These are phyloP conservation scores for Vicia sativa DNA, from an alignment of 306 rosid species.

Conservation along the genomic window DNA sequence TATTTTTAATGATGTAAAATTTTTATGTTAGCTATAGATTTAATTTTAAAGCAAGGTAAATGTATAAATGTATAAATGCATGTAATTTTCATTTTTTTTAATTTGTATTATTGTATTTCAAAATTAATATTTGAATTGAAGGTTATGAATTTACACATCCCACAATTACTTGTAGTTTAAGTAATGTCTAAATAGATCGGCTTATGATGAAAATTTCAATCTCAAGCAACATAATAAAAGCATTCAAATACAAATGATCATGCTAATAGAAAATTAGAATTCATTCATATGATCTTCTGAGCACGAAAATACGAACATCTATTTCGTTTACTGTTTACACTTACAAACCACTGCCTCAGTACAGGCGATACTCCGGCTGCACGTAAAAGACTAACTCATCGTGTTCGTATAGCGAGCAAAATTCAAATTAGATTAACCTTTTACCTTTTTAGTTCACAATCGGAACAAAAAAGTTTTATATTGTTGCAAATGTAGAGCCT, in stretches of 20 bases:
- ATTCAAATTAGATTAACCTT: neutral
- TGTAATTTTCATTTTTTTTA: conserved; percentile 4
- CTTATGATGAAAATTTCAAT: conserved; percentile 26
- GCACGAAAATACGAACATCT: conserved; percentile 10
- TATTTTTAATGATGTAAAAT: conserved; percentile 20
- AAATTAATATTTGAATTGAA: neutral
- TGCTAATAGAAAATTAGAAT: conserved; percentile 17
- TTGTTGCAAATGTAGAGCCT: conserved; percentile 82
- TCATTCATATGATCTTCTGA: conserved; percentile 3
- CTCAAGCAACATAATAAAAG: neutral
- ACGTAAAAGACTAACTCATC: neutral
- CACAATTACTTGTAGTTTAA: neutral
- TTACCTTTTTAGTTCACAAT: conserved; percentile 13
- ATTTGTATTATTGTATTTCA: conserved; percentile 17
- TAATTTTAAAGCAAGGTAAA: conserved; percentile 8
- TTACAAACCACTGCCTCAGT: conserved; percentile 24
- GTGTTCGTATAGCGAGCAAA: neutral
- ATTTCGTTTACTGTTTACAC: conserved; percentile 5
- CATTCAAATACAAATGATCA: conserved; percentile 12
- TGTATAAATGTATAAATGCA: conserved; percentile 20
- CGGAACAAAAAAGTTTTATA: conserved; percentile 50
- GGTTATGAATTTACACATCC: conserved; percentile 15
- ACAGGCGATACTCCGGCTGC: conserved; percentile 1
- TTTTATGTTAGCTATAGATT: conserved; percentile 11
- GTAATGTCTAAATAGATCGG: neutral